Conservation (phyloP, 1,284 basidiomycete species). For the Pseudozyma tsukubaensis region DNA sequence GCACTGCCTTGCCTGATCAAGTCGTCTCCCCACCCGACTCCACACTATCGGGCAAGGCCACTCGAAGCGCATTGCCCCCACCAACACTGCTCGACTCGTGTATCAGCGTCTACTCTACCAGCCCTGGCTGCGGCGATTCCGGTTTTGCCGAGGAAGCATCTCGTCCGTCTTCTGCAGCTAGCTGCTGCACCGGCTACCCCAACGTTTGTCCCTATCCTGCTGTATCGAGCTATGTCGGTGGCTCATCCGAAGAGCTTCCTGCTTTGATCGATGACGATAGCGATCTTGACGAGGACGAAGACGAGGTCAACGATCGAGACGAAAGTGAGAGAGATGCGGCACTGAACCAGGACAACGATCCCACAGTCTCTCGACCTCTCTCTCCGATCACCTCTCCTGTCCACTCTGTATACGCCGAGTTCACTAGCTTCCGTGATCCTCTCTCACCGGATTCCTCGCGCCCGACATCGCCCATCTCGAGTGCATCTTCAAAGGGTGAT, state of each 20-base stretch:
- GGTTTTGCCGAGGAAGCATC: constrained; percentile 38
- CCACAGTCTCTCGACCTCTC: constrained; percentile 13
- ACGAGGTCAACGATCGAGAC: constrained; percentile 20
- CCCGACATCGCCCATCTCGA: constrained; percentile 42
- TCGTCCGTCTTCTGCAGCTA: constrained; percentile 22
- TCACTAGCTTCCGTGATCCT: constrained; percentile 17
- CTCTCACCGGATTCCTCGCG: constrained; percentile 38
- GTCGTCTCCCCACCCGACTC: no score
- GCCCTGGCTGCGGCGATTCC: constrained; percentile 17
- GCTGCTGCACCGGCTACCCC: constrained; percentile 42
- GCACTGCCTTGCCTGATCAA: no score
- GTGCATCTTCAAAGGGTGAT: constrained; percentile 43
- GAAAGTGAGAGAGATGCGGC: constrained; percentile 1
- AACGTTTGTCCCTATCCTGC: constrained; percentile 49
- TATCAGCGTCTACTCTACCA: constrained; percentile 8
- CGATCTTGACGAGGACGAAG: constrained; percentile 46
- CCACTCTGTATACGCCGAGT: constrained; percentile 23
- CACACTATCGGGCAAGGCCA: no score
- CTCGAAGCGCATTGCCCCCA: no score
- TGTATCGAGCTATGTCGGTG: constrained; percentile 6
- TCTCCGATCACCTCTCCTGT: constrained; percentile 33
- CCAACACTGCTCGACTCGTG: constrained; percentile 17
- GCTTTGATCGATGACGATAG: constrained; percentile 50
- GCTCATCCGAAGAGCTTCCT: constrained; percentile 46
- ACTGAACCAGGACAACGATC: constrained; percentile 8